Percentiles rank a stretch among this genome's conserved stretches.
Conservation (phyloP, 768 basidiomycete species). For the Dendrothele bispora region DNA sequence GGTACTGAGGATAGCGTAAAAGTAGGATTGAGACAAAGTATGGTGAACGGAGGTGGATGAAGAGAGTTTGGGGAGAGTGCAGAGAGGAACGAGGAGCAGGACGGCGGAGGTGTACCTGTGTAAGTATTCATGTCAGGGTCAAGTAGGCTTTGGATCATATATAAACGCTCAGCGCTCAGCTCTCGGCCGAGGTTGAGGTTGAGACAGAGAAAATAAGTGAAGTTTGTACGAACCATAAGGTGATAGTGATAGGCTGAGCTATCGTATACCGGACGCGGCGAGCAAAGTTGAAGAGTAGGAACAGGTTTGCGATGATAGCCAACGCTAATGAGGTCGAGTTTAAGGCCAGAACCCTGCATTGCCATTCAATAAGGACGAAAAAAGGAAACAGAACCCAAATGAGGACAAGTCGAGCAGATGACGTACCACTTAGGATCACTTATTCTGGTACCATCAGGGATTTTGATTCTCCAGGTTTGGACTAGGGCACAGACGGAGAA, state of each 20-base stretch:
- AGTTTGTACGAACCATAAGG: conserved; percentile 29
- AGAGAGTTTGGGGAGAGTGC: conserved; percentile 21
- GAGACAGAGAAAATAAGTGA: not conserved
- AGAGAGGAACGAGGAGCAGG: conserved; percentile 35
- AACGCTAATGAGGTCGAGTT: conserved; percentile 31
- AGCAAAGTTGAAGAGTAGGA: conserved; percentile 39
- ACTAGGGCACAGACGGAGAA: conserved; percentile 37
- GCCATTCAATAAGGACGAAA: no score
- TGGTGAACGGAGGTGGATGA: conserved; percentile 12
- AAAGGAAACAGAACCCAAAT: not conserved
- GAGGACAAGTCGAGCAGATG: not conserved
- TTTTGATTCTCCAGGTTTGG: conserved; percentile 32
- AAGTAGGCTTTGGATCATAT: not conserved
- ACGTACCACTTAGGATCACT: conserved; percentile 36
- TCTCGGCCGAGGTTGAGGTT: no score
- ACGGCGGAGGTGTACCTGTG: conserved; percentile 37
- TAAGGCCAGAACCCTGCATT: conserved; percentile 31
- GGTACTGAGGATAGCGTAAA: conserved; percentile 35
- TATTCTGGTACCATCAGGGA: conserved; percentile 15
- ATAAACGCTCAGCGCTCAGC: no score
- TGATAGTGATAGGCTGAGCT: conserved; percentile 37
- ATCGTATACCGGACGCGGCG: conserved; percentile 31
- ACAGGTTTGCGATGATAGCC: conserved; percentile 33
- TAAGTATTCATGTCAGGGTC: not conserved
- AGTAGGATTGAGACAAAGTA: conserved; percentile 35